Percentiles rank a stretch among this genome's conserved stretches.
Conservation (phyloP, 768 basidiomycete genomes). For the button mushroom (Agaricus bisporus) region DNA sequence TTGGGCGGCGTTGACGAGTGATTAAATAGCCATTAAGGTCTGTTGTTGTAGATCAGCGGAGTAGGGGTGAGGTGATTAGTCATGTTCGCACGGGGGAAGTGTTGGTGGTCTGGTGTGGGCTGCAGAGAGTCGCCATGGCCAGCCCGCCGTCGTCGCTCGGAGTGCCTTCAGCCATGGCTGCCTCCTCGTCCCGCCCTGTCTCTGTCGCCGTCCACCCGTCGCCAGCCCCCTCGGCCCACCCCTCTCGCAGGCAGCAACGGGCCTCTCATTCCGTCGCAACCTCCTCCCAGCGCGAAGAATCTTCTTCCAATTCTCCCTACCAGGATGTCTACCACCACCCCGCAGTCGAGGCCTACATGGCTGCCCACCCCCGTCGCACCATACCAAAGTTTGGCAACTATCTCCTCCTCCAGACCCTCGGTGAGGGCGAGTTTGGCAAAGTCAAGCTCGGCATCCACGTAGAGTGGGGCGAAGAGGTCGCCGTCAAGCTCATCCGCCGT, state of each 20-base stretch:
- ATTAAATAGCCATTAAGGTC: no score
- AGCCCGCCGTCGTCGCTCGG: no score
- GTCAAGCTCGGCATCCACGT: constrained; percentile 95
- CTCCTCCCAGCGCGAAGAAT: constrained; percentile 23
- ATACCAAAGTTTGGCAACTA: constrained; percentile 96
- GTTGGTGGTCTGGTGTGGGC: not conserved
- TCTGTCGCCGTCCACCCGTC: constrained; percentile 52
- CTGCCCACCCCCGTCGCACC: constrained; percentile 77
- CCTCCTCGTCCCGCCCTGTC: constrained; percentile 40
- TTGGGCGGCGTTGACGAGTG: no score
- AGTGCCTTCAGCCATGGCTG: constrained; percentile 10
- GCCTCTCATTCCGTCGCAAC: constrained; percentile 67
- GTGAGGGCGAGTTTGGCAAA: constrained; percentile 98
- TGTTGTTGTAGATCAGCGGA: no score
- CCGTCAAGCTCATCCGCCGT: constrained; percentile 92
- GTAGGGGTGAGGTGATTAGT: no score
- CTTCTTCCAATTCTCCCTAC: constrained; percentile 36
- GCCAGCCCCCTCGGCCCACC: constrained; percentile 27
- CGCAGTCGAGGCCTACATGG: constrained; percentile 75
- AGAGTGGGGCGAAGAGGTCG: constrained; percentile 96
- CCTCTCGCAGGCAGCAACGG: constrained; percentile 50
- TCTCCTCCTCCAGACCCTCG: constrained; percentile 89
- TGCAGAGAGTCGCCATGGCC: not conserved
- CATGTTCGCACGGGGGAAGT: not conserved
- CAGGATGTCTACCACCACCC: constrained; percentile 82